A percentile compares a stretch with the other conserved stretches of the same genome.
Conservation (phyloP, 2,329 filamentous ascomycete species). For the Ophiostoma triangulosporum region DNA sequence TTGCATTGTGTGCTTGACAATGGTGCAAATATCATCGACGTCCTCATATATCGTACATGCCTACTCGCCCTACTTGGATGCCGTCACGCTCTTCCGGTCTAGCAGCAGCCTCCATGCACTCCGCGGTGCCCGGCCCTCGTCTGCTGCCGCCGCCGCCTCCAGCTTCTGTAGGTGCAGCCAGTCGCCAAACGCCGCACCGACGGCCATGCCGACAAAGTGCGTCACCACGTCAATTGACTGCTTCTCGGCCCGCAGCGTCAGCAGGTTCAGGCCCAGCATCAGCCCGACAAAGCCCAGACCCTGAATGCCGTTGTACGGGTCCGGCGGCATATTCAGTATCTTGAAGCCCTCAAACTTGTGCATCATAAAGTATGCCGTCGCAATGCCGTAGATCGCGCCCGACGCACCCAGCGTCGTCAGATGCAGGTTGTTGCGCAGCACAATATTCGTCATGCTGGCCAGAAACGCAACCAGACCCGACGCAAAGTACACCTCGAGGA, state of each 20-base stretch:
- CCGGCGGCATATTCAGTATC: slow-evolving; percentile 43
- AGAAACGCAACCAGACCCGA: slow-evolving; percentile 46
- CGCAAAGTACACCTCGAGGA: slow-evolving; percentile 52
- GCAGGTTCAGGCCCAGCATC: slow-evolving; percentile 35
- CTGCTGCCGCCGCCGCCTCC: slow-evolving; percentile 9
- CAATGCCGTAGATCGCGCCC: slow-evolving; percentile 47
- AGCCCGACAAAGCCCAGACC: slow-evolving; percentile 41
- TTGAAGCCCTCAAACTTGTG: slow-evolving; percentile 43
- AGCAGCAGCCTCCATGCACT: slow-evolving; percentile 1
- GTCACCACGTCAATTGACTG: slow-evolving; percentile 36
- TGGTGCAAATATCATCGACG: no score
- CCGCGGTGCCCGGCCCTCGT: slow-evolving; percentile 7
- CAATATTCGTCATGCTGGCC: slow-evolving; percentile 38
- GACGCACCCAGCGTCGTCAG: slow-evolving; percentile 53
- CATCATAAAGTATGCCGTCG: slow-evolving; percentile 48
- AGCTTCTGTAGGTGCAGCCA: slow-evolving; percentile 21
- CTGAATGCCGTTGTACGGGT: slow-evolving; percentile 36
- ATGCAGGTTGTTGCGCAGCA: slow-evolving; percentile 30
- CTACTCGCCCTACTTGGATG: neutral
- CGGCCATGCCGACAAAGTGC: slow-evolving; percentile 37
- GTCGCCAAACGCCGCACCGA: slow-evolving; percentile 30
- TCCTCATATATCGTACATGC: no score
- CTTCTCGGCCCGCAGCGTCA: slow-evolving; percentile 30
- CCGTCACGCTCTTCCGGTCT: neutral
- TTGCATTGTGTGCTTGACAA: no score